Evolutionary conservation across 176 grass and related monocot species (phyloP), one percentile per base, ranked within the genome.

Genomic region (Eragrostis nindensis): DNA sequence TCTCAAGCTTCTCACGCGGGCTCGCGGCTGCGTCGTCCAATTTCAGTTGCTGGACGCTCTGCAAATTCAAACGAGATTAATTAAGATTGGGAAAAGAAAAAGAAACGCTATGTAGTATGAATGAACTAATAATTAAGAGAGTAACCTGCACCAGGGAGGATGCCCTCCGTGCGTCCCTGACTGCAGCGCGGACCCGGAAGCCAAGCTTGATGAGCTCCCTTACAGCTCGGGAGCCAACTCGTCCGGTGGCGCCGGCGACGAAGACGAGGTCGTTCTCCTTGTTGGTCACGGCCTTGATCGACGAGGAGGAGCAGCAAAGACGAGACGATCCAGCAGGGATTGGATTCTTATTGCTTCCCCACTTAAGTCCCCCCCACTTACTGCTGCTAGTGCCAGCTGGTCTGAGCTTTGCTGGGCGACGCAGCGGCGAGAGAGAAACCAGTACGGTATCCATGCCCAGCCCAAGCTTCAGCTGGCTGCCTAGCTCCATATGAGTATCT

Each of bases 171-270:
- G 88, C 71, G 75, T 79, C 92, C 76, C 95, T 88, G 26, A 97
- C 92, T 38, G 85, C 92, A 1, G 92, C 92, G 38, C 95, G 90
- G 66, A 97, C 92, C 21, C 92, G 80, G 85, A 90, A 97, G 36
- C 95, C 95, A 38, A 92, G 95, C 80, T 87, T 97, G 71, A 97
- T 82, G 56, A 97, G 92, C 62, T 97, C 92, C 78, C 92, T 84
- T 32, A 84, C 72, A 10, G 71, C 70, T 42, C 76, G 76, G 74
- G 77, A 86, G 63, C 77, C 73, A 49, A 79, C 73, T 54, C 62
- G 82, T 5, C 86, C 86, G 5, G 86, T 87, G 74, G 86, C 86
- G 12, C 86, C 86, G 7, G 86, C 86, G 14, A 87, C 66, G 80
- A 87, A 87, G 25, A 83, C 86, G 39, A 87, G 36, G 45, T 82